Evolutionary conservation across 345 rosid species (phyloP).

Genomic region (Trapa bicornis): DNA sequence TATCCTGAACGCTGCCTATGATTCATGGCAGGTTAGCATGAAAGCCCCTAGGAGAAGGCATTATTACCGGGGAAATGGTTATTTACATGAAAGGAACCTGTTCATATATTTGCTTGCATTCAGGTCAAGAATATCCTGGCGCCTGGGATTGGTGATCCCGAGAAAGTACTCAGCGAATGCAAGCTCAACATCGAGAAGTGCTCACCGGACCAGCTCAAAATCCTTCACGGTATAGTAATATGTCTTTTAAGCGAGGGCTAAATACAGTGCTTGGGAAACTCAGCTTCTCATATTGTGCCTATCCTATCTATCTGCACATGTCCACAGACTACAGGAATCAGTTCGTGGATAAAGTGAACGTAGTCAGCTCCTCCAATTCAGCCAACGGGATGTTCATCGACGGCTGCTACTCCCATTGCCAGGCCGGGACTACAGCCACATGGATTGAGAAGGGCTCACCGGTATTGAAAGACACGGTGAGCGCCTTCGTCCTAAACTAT

Average conservation of each 20-base stretch:
- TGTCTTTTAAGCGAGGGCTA: background rate
- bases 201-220: conserved; percentile 42
- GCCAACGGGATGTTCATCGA: conserved; percentile 73
- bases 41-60: background rate
- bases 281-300: background rate
- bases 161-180: conserved; percentile 67
- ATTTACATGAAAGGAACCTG: background rate
- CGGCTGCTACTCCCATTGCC: conserved; percentile 82
- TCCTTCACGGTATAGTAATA: conserved; percentile 47
- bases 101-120: background rate
- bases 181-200: conserved; percentile 57
- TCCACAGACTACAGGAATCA: conserved; percentile 50
- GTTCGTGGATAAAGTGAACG: conserved; percentile 46
- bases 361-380: conserved; percentile 30
- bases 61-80: no score
- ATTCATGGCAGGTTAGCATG: conserved; percentile 82
- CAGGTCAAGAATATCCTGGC: conserved; percentile 85
- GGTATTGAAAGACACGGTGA: conserved; percentile 36
- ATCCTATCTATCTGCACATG: background rate
- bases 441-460: conserved; percentile 76
- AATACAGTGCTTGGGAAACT: background rate
- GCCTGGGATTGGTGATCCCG: conserved; percentile 76
- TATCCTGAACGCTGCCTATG: conserved; percentile 78
- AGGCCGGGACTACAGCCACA: conserved; percentile 60
- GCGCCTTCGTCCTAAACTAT: background rate